Percentiles rank a stretch among this genome's conserved stretches.
Conservation (phyloP, 2,329 filamentous ascomycete genomes). For the Byssothecium circinans region DNA sequence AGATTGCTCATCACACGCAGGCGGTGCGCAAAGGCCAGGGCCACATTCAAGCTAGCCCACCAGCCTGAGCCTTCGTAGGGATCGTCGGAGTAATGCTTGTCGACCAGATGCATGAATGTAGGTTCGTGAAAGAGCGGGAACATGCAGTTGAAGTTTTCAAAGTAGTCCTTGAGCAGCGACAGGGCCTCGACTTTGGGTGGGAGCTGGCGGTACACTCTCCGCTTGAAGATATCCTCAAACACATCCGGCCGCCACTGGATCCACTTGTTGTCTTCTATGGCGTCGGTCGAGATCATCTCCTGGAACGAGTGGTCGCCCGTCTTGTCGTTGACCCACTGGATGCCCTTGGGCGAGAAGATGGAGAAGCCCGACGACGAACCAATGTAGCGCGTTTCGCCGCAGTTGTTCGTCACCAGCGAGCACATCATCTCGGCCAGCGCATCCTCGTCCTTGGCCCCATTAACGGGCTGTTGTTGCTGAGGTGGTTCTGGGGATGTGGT, state of each 20-base stretch:
- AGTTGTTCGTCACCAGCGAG: slow-evolving; percentile 91
- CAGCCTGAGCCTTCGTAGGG: slow-evolving; percentile 95
- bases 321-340: slow-evolving; percentile 97
- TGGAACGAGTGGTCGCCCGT: slow-evolving; percentile 96
- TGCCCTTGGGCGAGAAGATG: slow-evolving; percentile 97
- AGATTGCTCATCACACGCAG: slow-evolving; percentile 94
- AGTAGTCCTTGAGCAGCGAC: slow-evolving; percentile 88
- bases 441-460: slow-evolving; percentile 68
- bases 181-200: slow-evolving; percentile 85
- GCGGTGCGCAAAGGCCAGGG: slow-evolving; percentile 88
- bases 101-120: slow-evolving; percentile 96
- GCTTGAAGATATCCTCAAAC: slow-evolving; percentile 87
- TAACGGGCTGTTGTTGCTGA: slow-evolving; percentile 37
- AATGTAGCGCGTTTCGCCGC: slow-evolving; percentile 93
- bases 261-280: slow-evolving; percentile 92
- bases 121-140: slow-evolving; percentile 97
- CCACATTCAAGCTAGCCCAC: slow-evolving; percentile 97
- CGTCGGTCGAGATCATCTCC: slow-evolving; percentile 85
- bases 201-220: slow-evolving; percentile 78
- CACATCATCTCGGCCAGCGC: slow-evolving; percentile 98
- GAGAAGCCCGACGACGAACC: slow-evolving; percentile 98
- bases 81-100: slow-evolving; percentile 88
- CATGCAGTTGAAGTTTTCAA: slow-evolving; percentile 99
- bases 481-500: slow-evolving; percentile 54
- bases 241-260: slow-evolving; percentile 98